Base-by-base conservation (phyloP, 2,329 filamentous ascomycete genomes). In the Coniella vitis region DNA sequence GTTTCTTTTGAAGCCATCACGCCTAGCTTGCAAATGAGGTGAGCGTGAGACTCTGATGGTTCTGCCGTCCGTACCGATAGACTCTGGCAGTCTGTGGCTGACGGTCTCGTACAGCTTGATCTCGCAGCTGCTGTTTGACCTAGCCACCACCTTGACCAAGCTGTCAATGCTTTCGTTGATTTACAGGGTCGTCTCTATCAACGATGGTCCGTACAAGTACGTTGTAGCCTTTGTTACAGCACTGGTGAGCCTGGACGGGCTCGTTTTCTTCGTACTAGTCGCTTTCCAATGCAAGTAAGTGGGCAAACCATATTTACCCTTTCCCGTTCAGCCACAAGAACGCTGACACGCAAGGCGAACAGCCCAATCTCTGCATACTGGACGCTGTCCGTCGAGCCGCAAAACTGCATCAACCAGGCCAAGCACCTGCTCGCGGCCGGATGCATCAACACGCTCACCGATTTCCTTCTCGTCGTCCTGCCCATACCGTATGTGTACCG, bases 381-480 rank as follows among this genome's bases (percentile, higher is more conserved):
- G 69, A 63, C 60, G 10, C 45, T 69, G 2, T 63, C 64, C 0
- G 10, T 47, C 14, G 45, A 49, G 17, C 60, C 63, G 1, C 61
- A 65, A 38, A 58, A 72, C 16, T 71, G 74, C 39, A 71, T 78
- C 35, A 57, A 76, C 21, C 68, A 81, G 52, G 68, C 73, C 2
- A 63, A 65, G 0, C 74, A 78, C 44, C 69, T 79, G 22, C 68
- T 77, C 25, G 69, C 70, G 32, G 69, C 79, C 32, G 78, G 79
- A 2, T 72, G 76, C 22, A 70, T 81, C 54, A 83, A 83, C 61
- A 81, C 81, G 40, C 57, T 74, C 38, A 81, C 78, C 7, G 78
- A 84, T 60, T 70, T 83, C 38, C 58, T 75, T 10, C 70, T 75
- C n/a, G 74, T 76, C 32, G 58, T 73, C 0, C 62, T 81, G 3